Base-by-base conservation (phyloP, 352 stramenopile species). In the Globisporangium lucens region DNA sequence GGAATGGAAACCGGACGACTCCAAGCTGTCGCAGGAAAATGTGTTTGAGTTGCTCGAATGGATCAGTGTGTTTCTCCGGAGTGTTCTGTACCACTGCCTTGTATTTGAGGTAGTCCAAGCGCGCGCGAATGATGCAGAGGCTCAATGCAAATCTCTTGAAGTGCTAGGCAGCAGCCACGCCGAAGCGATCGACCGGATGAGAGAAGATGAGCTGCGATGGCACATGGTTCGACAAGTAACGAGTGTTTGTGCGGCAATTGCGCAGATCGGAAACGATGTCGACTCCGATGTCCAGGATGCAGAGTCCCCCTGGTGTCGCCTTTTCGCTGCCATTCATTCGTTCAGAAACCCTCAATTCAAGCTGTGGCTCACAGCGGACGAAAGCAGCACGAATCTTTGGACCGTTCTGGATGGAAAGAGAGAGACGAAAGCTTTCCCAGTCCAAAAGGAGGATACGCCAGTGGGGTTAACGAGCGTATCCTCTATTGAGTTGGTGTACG, bases 11-110 rank as follows among this genome's bases (percentile, higher is more conserved):
- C 61, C 38, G 0, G 15, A 36, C 0, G 8, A 49, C 12, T 35
- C 66, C 7, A 24, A n/a, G n/a, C 22, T 61, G 6, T 2, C 41
- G 0, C 4, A 13, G 1, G 33, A 68, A 9, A 5, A 46, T 10
- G 22, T 72, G 15, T 17, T 61, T 4, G 2, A 10, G 13, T n/a
- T 57, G 10, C 29, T 72, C 3, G 53, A 67, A 29, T 72, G 66
- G 66, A 33, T 55, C 15, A 27, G 66, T 6, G 33, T 4, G 22
- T 59, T 53, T 30, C 27, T 67, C 4, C 52, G 51, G 22, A 24
- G 30, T 9, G 52, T 72, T 15, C 27, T 72, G 10, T 20, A 53
- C 0, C 52, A 56, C 6, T 66, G 52, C 36, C 36, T 51, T 7
- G 7, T 20, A 30, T 22, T 36, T 41, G 53, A 46, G 9, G 15